Conservation (phyloP, 345 rosid genomes). For the Acer saccharum region DNA sequence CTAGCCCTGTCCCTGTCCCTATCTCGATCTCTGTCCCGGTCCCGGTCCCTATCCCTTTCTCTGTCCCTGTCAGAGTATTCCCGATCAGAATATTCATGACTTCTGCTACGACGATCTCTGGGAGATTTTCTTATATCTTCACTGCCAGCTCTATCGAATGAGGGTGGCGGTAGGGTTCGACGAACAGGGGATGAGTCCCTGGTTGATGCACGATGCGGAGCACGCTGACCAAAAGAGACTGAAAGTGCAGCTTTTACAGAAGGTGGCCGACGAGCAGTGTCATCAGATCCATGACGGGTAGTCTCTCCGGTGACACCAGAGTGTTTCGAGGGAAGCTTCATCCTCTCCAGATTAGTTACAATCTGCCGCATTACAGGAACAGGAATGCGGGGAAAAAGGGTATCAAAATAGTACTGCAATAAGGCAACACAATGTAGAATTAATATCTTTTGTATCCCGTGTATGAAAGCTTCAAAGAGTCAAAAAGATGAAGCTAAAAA, state of each 20-base stretch:
- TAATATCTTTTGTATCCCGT: constrained; percentile 3
- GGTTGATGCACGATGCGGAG: constrained; percentile 98
- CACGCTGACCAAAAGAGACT: constrained; percentile 99
- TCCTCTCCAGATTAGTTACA: constrained; percentile 78
- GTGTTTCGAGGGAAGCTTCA: constrained; percentile 80
- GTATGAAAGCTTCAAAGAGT: background rate
- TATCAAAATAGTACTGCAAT: constrained; percentile 94
- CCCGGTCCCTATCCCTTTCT: constrained; percentile 36
- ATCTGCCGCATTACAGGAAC: constrained; percentile 92
- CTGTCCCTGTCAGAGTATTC: constrained; percentile 45
- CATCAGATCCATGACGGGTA: constrained; percentile 81
- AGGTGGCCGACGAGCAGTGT: constrained; percentile 96
- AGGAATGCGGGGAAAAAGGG: constrained; percentile 94
- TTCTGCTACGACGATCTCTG: constrained; percentile 53
- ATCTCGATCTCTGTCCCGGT: constrained; percentile 37
- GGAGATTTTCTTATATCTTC: constrained; percentile 68
- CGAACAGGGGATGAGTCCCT: constrained; percentile 97
- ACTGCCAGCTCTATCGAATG: constrained; percentile 51
- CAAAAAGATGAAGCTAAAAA: background rate
- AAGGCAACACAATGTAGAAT: constrained; percentile 11
- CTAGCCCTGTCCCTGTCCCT: constrained; percentile 30
- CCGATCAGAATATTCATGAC: constrained; percentile 70
- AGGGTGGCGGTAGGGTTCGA: constrained; percentile 65
- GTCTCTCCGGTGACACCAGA: constrained; percentile 87
- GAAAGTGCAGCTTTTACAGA: constrained; percentile 99